A percentile compares a stretch with the other conserved stretches of the same genome.
Conservation (phyloP, 2,329 filamentous ascomycete species). For the Exophiala calicioides region DNA sequence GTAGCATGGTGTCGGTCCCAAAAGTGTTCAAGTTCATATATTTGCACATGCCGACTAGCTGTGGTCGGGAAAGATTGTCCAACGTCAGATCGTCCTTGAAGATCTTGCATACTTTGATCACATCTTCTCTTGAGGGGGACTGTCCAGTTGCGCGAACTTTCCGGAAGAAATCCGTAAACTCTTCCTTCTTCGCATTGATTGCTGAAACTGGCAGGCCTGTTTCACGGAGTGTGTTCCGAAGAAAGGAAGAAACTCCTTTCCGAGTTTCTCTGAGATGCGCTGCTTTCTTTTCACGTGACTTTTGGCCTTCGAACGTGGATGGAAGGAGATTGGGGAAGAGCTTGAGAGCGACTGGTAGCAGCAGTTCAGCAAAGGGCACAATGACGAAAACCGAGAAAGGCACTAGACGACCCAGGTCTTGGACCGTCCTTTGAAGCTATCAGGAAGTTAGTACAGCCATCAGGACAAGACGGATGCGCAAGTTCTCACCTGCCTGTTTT, state of each 20-base stretch:
- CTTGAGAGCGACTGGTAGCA: constrained; percentile 80
- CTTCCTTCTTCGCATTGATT: constrained; percentile 83
- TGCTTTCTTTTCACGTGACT: constrained; percentile 86
- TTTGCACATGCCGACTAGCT: constrained; percentile 94
- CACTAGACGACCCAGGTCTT: constrained; percentile 87
- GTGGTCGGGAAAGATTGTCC: constrained; percentile 93
- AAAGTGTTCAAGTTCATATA: constrained; percentile 99
- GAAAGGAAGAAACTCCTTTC: constrained; percentile 89
- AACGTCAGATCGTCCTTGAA: constrained; percentile 97
- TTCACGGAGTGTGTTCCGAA: constrained; percentile 85
- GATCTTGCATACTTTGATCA: constrained; percentile 98
- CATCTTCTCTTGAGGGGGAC: constrained; percentile 80
- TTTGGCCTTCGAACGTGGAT: constrained; percentile 93
- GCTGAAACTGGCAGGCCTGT: constrained; percentile 86
- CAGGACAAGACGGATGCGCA: neutral
- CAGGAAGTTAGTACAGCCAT: constrained; percentile 10
- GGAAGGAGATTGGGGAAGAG: constrained; percentile 97
- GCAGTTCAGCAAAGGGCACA: constrained; percentile 90
- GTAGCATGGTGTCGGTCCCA: constrained; percentile 95
- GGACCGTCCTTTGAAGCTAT: constrained; percentile 81
- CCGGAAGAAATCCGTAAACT: constrained; percentile 95
- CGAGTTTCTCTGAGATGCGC: constrained; percentile 77
- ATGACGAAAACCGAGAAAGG: constrained; percentile 97
- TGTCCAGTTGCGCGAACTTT: constrained; percentile 93
- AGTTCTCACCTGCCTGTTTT: constrained; percentile 72